Base-by-base conservation (phyloP, 768 basidiomycete genomes). In the Rhodotorula taiwanensis region DNA sequence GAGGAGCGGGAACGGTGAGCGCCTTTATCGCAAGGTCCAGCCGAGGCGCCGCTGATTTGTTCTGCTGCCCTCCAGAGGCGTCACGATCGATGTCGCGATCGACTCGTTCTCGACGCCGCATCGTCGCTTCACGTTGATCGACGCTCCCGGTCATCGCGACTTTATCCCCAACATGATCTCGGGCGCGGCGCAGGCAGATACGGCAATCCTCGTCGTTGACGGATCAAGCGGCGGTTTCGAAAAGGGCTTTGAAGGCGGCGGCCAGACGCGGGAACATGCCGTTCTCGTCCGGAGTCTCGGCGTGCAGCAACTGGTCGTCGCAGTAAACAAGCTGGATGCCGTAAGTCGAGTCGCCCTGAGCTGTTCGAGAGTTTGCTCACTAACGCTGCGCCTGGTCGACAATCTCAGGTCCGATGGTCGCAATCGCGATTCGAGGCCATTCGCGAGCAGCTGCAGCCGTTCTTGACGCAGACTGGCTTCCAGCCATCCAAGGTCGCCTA, bases 101-200 rank as follows among this genome's bases (percentile, higher is more conserved):
- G 84, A 71, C 67, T 71, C 67, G 0, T 72, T 48, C 79, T 90
- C 81, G 9, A 97, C 92, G 0, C 78, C 83, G 0, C 81, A 86
- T 67, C 82, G 87, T 53, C 82, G 84, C 66, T 84, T 98, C 69
- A 95, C 91, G 3, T 83, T 99, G n/a, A 82, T 99, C 34, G 95
- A 99, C 72, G 94, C 94, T 0, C 95, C 95, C 0, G 95, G 95
- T 0, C 95, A 99, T 76, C 87, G 85, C 69, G 95, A 99, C 73
- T 98, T 98, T 71, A 87, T 99, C 66, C 95, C 95, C 2, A 98
- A 98, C 74, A 98, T 98, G 94, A 99, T 99, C 55, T 97, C 93
- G 0, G 95, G 95, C 2, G 94, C 95, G 11, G 85, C 93, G 4
- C 95, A 97, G 76, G 95, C 94, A 0, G 95, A 98, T 70, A 89